Evolutionary conservation across 208 protist species (phyloP), one percentile per base, ranked within the genome.

Genomic region (Leptomonas pyrrhocoris): DNA sequence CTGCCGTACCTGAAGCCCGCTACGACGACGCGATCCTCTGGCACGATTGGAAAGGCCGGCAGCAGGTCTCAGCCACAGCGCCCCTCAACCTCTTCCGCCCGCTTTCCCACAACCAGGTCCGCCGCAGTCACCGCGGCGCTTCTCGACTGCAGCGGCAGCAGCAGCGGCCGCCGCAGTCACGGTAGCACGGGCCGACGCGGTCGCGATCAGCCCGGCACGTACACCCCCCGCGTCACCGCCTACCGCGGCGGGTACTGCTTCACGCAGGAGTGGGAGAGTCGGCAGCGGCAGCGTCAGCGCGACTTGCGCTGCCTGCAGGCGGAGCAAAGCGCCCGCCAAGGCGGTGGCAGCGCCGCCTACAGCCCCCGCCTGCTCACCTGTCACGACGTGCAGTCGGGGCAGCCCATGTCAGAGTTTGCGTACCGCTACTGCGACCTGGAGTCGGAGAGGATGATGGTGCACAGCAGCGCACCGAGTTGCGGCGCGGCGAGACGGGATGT

Each of bases 391-490:
- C 53, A 48, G 40, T 40, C 45, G 19, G 61, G 56, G 8, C 62
- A 40, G 53, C 48, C 36, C 27, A 54, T 56, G 62, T 38, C 28
- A 2, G 56, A 60, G 11, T 40, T 25, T 27, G 31, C 36, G 19
- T 70, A 77, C 43, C 71, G 71, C 40, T 77, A 71, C 63, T 77
- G 71, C 55, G 34, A 77, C 31, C 16, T 77, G 19, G 49, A 12
- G 27, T 60, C 71, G 56, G 63, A 77, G 57, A 2, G 31, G 57
- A 77, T 77, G 71, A 77, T 77, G 71, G 48, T 77, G 28, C 71
- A 77, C 71, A 27, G 70, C 71, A 27, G 19, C 36, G 19, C 30
- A 9, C 9, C 36, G 5, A 30, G 46, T 1, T 1, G 0, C 0
- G 55, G 62, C n/a, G n/a, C 36, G 19, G n/a, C 28, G 0, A 28